Evolutionary conservation across 371 early-diverging fungal genomes (phyloP), one percentile per base, ranked within the genome.

Genomic region (Mucor irregularis): DNA sequence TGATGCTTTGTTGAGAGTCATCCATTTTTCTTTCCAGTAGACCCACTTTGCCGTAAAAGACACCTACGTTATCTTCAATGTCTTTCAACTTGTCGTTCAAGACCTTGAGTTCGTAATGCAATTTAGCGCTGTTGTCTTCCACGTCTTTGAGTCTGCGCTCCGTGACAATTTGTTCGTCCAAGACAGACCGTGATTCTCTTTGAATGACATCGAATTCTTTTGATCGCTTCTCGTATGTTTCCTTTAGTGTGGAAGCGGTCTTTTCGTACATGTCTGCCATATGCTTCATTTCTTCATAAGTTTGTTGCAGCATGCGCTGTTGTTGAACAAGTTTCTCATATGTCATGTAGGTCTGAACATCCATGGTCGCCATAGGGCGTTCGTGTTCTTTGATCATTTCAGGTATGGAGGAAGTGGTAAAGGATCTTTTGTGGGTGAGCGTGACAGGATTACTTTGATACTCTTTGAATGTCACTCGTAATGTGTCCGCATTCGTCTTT

Each of bases 31-130:
- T 49, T n/a, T 78, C 75, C 7, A 78, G 61, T 5, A 65, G 13
- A 5, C 68, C 69, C 3, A 78, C 67, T 29, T 78, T 78, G 16
- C 63, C 55, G 40, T 74, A 74, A 50, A 78, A 78, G 0, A 59
- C 61, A 6, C 64, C 62, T 5, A 78, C 75, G 46, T 73, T 74
- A 14, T 78, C 75, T 16, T 78, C 75, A 21, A 72, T 66, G 11
- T 78, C 78, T 44, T 65, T 72, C 14, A 78, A 49, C 29, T 74
- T 68, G 40, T 78, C 78, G 25, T 73, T 74, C 34, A 78, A 39
- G 10, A 73, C 75, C 24, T 68, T 71, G 4, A 78, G 51, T 39
- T 78, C 78, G 43, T 78, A 78, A 34, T 73, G 73, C 2, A 74
- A 52, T 39, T 78, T 78, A 6, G 75, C 75, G 17, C 71, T 69